phyloP scores from a whole-genome alignment of 176 grass and related monocot genomes.

The Oryza meyeriana region DNA sequence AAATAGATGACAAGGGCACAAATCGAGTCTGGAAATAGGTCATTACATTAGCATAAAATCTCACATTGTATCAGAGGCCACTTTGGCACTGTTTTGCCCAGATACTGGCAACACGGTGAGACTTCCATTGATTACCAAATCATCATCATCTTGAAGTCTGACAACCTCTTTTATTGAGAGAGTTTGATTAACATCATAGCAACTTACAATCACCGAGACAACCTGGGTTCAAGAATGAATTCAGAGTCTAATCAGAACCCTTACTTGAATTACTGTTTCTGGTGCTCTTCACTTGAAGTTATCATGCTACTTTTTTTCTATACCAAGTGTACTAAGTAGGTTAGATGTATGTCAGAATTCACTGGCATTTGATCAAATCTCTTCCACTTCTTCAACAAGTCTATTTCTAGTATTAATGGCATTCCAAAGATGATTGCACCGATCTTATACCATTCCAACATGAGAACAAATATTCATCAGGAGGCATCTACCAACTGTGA shows the following conservation, averaged over 20 bases:
- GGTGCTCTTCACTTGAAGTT: neutral
- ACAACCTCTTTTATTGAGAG: conserved; percentile 60
- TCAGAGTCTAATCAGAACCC: conserved; percentile 15
- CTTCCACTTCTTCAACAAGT: neutral
- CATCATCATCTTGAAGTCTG: conserved; percentile 54
- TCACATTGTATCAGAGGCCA: conserved; percentile 67
- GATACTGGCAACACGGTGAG: conserved; percentile 33
- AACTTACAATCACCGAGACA: conserved; percentile 61
- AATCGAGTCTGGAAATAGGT: conserved; percentile 5
- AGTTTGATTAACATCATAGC: conserved; percentile 57
- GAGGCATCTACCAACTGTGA: neutral
- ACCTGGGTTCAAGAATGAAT: conserved; percentile 48
- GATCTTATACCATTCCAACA: neutral
- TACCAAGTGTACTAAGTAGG: neutral
- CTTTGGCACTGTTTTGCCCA: conserved; percentile 48
- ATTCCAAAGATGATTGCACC: neutral
- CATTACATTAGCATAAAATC: conserved; percentile 7
- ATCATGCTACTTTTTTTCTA: neutral
- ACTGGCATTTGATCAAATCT: neutral
- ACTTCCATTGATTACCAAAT: conserved; percentile 42
- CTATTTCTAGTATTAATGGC: conserved; percentile 17
- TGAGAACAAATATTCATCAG: neutral
- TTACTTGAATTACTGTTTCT: conserved; percentile 21
- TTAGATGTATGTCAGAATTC: conserved; percentile 19
- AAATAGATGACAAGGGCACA: conserved; percentile 5